Percentiles rank a stretch among this genome's conserved stretches.
Conservation (phyloP, 2,329 filamentous ascomycete genomes). For the Chaetomiaceae sp. region DNA sequence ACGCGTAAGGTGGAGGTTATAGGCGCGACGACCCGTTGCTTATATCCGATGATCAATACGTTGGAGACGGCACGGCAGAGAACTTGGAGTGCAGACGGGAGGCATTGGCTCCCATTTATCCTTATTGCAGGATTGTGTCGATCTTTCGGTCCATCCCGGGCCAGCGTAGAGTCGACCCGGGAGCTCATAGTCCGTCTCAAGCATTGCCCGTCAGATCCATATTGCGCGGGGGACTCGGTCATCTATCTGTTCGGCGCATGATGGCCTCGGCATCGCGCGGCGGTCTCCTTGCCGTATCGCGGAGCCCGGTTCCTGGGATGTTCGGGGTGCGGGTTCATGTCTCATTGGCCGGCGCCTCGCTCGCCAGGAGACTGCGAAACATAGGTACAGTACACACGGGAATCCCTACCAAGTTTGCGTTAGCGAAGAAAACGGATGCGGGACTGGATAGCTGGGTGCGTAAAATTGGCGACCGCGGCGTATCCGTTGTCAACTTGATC, state of each 20-base stretch:
- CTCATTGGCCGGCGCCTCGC: neutral
- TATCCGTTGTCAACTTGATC: neutral
- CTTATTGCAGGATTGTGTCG: constrained; percentile 4
- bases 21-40: no score
- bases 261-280: neutral
- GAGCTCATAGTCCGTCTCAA: constrained; percentile 1
- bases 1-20: no score
- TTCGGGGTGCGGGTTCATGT: neutral
- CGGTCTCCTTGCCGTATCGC: neutral
- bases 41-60: no score
- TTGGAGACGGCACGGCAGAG: neutral
- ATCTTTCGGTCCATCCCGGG: neutral
- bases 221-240: neutral
- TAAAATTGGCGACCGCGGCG: neutral
- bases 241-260: neutral
- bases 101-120: constrained; percentile 6
- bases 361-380: neutral
- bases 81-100: constrained; percentile 1
- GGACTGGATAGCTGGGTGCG: neutral
- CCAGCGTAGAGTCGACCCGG: neutral
- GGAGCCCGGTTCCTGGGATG: neutral
- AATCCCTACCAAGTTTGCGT: neutral
- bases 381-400: neutral
- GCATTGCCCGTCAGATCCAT: neutral
- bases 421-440: no score